phyloP scores from a whole-genome alignment of 1,284 basidiomycete species.

The Trichosporon asahii region DNA sequence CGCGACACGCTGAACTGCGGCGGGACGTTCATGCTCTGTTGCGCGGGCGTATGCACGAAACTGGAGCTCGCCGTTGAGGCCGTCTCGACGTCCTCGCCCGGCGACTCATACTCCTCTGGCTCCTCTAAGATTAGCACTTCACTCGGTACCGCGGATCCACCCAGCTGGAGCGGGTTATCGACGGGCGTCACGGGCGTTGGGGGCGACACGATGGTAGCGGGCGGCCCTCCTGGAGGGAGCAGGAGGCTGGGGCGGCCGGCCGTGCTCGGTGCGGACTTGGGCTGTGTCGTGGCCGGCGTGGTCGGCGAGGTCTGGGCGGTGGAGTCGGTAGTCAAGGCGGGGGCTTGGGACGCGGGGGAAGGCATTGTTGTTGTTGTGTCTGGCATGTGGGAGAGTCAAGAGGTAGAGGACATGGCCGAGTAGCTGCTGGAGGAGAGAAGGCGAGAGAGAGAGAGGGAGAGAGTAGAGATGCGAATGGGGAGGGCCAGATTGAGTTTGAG shows the following conservation, averaged over 20 bases:
- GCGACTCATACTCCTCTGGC: conserved; percentile 27
- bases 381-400: not conserved
- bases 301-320: not conserved
- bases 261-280: not conserved
- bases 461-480: not conserved
- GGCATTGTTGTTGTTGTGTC: not conserved
- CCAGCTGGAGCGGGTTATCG: not conserved
- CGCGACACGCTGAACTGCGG: conserved; percentile 14
- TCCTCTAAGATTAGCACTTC: conserved; percentile 6
- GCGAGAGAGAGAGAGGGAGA: not conserved
- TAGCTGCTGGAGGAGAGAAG: no score
- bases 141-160: not conserved
- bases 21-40: conserved; percentile 3
- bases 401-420: not conserved
- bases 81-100: conserved; percentile 28
- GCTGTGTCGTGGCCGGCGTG: not conserved
- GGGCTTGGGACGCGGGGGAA: no score
- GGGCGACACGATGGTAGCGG: conserved; percentile 10
- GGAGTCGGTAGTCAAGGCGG: not conserved
- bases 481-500: not conserved
- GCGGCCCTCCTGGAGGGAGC: not conserved
- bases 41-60: conserved; percentile 16
- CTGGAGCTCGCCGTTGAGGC: not conserved
- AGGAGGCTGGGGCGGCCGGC: conserved; percentile 9
- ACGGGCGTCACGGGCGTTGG: conserved; percentile 12